phyloP scores from a whole-genome alignment of 2,329 filamentous ascomycete species.

The Hypoxylon sp. region DNA sequence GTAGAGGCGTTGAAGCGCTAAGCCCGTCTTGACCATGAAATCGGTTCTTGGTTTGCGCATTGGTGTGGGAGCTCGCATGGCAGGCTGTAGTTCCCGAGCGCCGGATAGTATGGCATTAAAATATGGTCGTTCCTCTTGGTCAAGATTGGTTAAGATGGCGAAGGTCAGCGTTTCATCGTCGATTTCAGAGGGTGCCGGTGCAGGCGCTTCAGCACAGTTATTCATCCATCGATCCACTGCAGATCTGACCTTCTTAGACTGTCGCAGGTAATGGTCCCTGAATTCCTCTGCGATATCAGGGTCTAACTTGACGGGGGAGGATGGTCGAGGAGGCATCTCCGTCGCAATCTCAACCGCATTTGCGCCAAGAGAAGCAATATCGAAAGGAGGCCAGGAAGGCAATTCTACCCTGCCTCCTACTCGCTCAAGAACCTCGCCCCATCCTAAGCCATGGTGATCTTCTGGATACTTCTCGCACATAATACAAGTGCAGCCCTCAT shows the following conservation, averaged over 20 bases:
- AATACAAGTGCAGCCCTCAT: constrained; percentile 84
- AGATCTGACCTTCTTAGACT: constrained; percentile 92
- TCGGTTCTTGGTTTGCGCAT: constrained; percentile 74
- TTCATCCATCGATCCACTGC: constrained; percentile 92
- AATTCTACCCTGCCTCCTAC: constrained; percentile 90
- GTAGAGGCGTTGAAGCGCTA: constrained; percentile 87
- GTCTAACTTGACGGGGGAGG: constrained; percentile 80
- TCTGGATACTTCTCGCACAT: constrained; percentile 77
- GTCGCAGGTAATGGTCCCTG: constrained; percentile 88
- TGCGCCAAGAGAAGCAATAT: constrained; percentile 71
- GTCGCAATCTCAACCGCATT: constrained; percentile 73
- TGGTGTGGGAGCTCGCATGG: constrained; percentile 75
- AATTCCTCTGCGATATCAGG: constrained; percentile 95
- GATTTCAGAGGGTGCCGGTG: constrained; percentile 84
- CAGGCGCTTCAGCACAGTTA: constrained; percentile 78
- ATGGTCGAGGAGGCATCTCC: constrained; percentile 67
- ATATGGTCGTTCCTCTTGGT: constrained; percentile 77
- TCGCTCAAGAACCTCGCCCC: constrained; percentile 94
- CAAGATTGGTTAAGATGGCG: constrained; percentile 89
- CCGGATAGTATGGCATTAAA: constrained; percentile 84
- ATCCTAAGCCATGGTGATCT: constrained; percentile 81
- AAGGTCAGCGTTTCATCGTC: constrained; percentile 95
- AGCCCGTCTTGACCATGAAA: constrained; percentile 78
- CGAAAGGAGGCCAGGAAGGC: constrained; percentile 89
- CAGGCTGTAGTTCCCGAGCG: constrained; percentile 66